A percentile compares a stretch with the other conserved stretches of the same genome.
phyloP scores from a whole-genome alignment of 163 green algal genomes.

The Scenedesmus sp. region DNA sequence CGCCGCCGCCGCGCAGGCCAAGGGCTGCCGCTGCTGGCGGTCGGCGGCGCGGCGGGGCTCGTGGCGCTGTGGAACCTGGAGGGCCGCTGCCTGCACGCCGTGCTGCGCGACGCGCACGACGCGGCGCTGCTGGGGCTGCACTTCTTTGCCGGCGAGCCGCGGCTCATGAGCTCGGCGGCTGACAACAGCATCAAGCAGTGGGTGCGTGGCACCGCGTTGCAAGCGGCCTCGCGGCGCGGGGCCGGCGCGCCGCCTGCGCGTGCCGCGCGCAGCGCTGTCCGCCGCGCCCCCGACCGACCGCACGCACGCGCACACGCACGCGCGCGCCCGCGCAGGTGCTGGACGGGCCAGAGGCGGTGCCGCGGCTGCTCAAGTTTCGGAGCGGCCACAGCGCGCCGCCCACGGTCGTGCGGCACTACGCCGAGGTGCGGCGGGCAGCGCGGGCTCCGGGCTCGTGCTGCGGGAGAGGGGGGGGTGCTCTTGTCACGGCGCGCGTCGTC shows the following conservation, averaged over 20 bases:
- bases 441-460: too few relatives aligned
- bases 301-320: too few relatives aligned
- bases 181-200: slow-evolving; percentile 97
- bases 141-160: slow-evolving; percentile 87
- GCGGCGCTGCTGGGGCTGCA: slow-evolving; percentile 64
- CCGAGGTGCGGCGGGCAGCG: slow-evolving; percentile 59
- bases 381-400: slow-evolving; percentile 89
- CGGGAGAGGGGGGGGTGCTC: too few relatives aligned
- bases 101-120: slow-evolving; percentile 84
- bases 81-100: slow-evolving; percentile 72
- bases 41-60: slow-evolving; percentile 77
- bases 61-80: slow-evolving; percentile 96
- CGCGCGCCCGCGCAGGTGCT: too few relatives aligned
- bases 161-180: slow-evolving; percentile 84
- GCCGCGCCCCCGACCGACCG: too few relatives aligned
- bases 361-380: slow-evolving; percentile 89
- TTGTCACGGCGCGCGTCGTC: too few relatives aligned
- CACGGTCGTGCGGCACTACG: slow-evolving; percentile 60
- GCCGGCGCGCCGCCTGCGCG: too few relatives aligned
- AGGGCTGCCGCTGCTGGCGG: slow-evolving; percentile 82
- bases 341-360: slow-evolving; percentile 71
- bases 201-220: too few relatives aligned
- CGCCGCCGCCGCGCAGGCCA: slow-evolving; percentile 48
- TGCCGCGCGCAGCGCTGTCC: too few relatives aligned
- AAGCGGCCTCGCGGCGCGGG: too few relatives aligned